phyloP scores from a whole-genome alignment of 2,329 filamentous ascomycete genomes.

The Fusarium dlaminii region DNA sequence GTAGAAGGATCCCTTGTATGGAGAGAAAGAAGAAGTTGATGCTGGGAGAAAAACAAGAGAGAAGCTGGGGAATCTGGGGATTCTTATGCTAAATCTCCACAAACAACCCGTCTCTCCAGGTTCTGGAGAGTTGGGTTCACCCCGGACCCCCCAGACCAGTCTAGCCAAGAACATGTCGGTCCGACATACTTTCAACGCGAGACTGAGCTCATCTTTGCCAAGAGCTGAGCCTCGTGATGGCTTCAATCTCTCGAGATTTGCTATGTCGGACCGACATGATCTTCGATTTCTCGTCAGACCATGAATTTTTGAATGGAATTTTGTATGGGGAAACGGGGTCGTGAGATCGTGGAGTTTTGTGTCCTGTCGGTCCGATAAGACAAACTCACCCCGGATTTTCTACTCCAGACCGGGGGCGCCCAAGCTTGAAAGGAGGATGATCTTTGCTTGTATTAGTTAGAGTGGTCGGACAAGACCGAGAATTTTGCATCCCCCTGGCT shows the following conservation, averaged over 20 bases:
- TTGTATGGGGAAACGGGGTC: not conserved
- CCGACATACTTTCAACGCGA: not conserved
- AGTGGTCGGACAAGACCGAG: not conserved
- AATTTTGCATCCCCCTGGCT: not conserved
- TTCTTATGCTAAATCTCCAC: constrained; percentile 17
- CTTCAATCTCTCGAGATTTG: not conserved
- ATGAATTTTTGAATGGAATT: not conserved
- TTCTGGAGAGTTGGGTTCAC: not conserved
- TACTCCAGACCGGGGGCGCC: not conserved
- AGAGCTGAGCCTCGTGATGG: constrained; percentile 11
- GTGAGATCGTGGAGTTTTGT: not conserved
- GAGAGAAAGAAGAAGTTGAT: not conserved
- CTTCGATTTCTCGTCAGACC: not conserved
- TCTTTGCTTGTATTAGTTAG: not conserved
- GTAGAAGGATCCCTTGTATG: not conserved
- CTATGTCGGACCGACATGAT: constrained; percentile 12
- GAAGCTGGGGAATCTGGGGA: constrained; percentile 18
- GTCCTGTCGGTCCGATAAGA: not conserved
- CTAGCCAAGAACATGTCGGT: not conserved
- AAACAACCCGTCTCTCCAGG: constrained; percentile 8
- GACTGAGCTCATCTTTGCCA: constrained; percentile 1
- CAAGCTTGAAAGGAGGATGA: not conserved
- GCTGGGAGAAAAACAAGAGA: not conserved
- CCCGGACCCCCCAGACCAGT: not conserved
- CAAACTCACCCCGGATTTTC: not conserved